Percentiles rank a stretch among this genome's conserved stretches.
These are phyloP conservation scores for Oxytropis ochrocephala DNA, from an alignment of 306 rosid species.

Conservation along the genomic window DNA sequence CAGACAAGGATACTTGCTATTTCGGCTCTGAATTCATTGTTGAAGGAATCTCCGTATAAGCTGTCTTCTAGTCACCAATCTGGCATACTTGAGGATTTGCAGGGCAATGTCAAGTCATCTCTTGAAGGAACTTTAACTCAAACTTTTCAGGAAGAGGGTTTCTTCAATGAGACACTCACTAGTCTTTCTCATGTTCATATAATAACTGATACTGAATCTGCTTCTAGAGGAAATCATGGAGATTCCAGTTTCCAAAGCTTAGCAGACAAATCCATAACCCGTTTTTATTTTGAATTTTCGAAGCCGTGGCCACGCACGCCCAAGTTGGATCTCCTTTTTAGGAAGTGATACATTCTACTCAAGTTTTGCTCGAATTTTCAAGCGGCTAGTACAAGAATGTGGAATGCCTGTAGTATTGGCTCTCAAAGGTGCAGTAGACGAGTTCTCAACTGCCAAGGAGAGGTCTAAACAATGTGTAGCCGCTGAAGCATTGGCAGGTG, in stretches of 20 bases:
- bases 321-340: conserved; percentile 85
- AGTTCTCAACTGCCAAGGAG: conserved; percentile 84
- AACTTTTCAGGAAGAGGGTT: conserved; percentile 90
- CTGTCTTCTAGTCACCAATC: conserved; percentile 48
- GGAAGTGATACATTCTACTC: conserved; percentile 85
- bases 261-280: conserved; percentile 95
- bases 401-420: conserved; percentile 75
- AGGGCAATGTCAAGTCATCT: conserved; percentile 60
- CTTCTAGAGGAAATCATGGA: conserved; percentile 79
- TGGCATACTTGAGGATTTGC: conserved; percentile 30
- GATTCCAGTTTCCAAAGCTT: conserved; percentile 85
- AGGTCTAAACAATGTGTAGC: conserved; percentile 99
- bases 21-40: conserved; percentile 80
- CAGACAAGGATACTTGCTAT: conserved; percentile 98
- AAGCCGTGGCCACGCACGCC: conserved; percentile 99
- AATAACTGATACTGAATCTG: conserved; percentile 62
- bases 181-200: conserved; percentile 97
- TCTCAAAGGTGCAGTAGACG: conserved; percentile 70
- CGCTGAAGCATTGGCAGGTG: conserved; percentile 96
- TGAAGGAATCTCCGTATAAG: conserved; percentile 96
- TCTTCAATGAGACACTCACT: conserved; percentile 77
- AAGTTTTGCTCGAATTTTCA: conserved; percentile 89
- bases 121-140: conserved; percentile 81
- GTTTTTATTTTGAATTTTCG: conserved; percentile 87
- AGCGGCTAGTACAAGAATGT: conserved; percentile 92